Evolutionary conservation across 129 eudicot species (phyloP), one percentile per base, ranked within the genome.

Genomic region (Chrysanthemum seticuspe): DNA sequence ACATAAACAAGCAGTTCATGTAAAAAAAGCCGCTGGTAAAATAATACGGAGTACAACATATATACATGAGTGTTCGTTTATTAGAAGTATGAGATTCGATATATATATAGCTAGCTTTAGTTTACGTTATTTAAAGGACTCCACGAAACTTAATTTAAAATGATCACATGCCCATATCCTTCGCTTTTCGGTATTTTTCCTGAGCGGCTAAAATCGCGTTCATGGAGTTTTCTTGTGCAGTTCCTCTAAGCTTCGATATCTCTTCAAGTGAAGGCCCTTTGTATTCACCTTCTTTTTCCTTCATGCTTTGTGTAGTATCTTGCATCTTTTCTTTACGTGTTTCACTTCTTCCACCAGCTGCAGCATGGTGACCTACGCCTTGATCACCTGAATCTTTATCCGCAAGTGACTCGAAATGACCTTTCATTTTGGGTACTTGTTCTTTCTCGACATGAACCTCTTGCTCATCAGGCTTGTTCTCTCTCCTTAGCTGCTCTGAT

Each of bases 191-290:
- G 49, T 76, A 87, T 65, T 86, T 56, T 19, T 87, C 89, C 48
- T 85, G 84, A 2, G 94, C 91, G 1, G 86, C 85, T 45, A 76
- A 71, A 65, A 87, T 72, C 6, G 94, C 87, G 8, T 81, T 84
- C 77, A 85, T 72, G 1, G 97, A 90, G 49, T 81, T 90, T 63
- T 87, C 81, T 56, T 90, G 97, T 13, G 97, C 97, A 49, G 61
- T 65, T 57, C 76, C 84, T 54, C 91, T 79, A 10, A 57, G 60
- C 65, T 67, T 65, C 0, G 85, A 55, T 1, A 85, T 83, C n/a
- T 90, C 97, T 15, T 83, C 89, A 65, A 85, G 76, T 0, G 90
- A 76, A 52, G 76, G 77, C 72, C 57, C 82, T 54, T 70, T 23
- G 14, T 47, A 5, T 67, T 74, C 65, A 1, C 45, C 45, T 5